Evolutionary conservation across 1,139 yeast genomes (phyloP), one percentile per base, ranked within the genome.

Genomic region (Saccharomyces hybrid): DNA sequence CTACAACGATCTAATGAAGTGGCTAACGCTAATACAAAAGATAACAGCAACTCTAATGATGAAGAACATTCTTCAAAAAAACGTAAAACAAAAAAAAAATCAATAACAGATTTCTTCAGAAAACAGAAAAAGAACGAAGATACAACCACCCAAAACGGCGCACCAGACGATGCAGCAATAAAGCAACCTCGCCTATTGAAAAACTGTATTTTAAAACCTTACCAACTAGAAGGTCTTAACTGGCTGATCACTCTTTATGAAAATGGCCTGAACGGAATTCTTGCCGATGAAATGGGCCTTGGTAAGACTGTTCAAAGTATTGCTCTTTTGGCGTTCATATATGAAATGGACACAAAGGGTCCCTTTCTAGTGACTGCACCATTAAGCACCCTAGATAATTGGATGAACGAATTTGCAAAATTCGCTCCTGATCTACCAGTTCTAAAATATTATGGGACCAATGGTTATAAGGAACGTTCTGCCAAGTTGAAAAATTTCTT

Each of bases 271-370:
- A 93, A 93, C 70, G 99, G 99, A 2, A 90, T 93, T 38, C 73
- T 93, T 31, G 98, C 98, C 0, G 98, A 93, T 70, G 98, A 91
- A 69, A 93, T 91, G 98, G 98, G 98, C 0, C 74, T 90, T 46
- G 98, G 99, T 5, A 91, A 91, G 66, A 93, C 98, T 0, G 71
- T 91, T 11, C 96, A 91, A 68, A 85, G 95, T 49, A 88, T 93
- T 55, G 79, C 96, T 0, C 77, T 91, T 58, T 65, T 91, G 13
- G 81, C 89, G 9, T 88, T 85, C 65, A 74, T 93, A 48, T 79
- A 86, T 48, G 96, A 89, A 61, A 82, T 88, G 65, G 91, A 88
- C 2, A 80, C 89, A 1, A 70, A 72, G 26, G 98, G 98, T 0
- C 96, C 97, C 0, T 91, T 88, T 64, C 72, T 93, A 47, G 78